phyloP scores from a whole-genome alignment of 2,329 filamentous ascomycete species.

The Exophiala mesophila region DNA sequence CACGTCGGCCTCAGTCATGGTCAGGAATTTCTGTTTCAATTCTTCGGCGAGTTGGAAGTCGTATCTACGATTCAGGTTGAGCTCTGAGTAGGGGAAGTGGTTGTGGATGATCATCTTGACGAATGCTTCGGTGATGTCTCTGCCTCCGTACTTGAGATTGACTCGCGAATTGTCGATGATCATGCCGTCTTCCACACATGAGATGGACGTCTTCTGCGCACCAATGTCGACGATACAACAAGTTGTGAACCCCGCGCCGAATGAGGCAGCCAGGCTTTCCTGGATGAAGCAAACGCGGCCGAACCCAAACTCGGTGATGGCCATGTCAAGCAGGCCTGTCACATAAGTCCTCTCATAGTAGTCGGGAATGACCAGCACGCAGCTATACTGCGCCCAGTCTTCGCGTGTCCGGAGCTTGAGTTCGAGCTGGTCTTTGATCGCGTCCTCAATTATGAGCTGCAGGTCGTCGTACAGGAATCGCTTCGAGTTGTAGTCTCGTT shows the following conservation, averaged over 20 bases:
- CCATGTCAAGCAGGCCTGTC: conserved; percentile 73
- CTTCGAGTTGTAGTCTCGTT: conserved; percentile 76
- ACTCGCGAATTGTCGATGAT: conserved; percentile 90
- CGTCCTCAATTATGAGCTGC: conserved; percentile 77
- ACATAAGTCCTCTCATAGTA: conserved; percentile 94
- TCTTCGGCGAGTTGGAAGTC: conserved; percentile 94
- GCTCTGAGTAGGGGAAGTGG: conserved; percentile 90
- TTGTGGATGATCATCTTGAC: conserved; percentile 98
- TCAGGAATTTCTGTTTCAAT: conserved; percentile 88
- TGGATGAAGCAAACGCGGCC: conserved; percentile 88
- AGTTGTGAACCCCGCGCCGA: conserved; percentile 89
- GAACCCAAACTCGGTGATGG: conserved; percentile 87
- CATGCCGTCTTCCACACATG: conserved; percentile 94
- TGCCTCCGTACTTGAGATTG: conserved; percentile 90
- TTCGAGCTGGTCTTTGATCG: conserved; percentile 75
- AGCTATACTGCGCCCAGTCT: conserved; percentile 86
- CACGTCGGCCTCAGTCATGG: conserved; percentile 83
- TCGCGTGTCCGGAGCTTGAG: conserved; percentile 52
- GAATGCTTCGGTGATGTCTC: conserved; percentile 89
- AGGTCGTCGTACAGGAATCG: conserved; percentile 82
- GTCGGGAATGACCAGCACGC: conserved; percentile 95
- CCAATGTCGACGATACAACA: conserved; percentile 95
- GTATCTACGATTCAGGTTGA: conserved; percentile 83
- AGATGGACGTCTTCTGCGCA: conserved; percentile 94
- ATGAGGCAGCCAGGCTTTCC: conserved; percentile 89